These are phyloP conservation scores for Daedaleopsis sinensis DNA, from an alignment of 768 basidiomycete genomes.

Conservation along the genomic window DNA sequence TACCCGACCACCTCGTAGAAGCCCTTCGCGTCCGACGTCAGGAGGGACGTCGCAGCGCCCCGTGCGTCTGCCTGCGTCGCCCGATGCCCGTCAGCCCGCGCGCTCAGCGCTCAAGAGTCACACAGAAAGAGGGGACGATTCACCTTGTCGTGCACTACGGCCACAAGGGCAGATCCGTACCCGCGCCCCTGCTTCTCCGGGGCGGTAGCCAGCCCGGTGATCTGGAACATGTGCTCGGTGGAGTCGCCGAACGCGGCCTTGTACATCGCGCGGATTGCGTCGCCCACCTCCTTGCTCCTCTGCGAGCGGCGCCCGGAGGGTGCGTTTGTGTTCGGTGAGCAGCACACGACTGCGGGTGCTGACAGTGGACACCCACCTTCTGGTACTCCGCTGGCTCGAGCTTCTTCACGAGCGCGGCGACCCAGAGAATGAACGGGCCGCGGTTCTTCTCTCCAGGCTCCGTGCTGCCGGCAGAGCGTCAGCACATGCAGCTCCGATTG, in stretches of 20 bases:
- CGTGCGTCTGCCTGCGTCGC: constrained; percentile 17
- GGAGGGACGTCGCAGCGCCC: constrained; percentile 12
- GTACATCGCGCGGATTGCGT: not conserved
- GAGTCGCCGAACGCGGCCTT: not conserved
- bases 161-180: constrained; percentile 3
- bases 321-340: not conserved
- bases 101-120: not conserved
- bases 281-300: not conserved
- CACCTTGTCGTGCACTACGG: not conserved
- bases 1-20: constrained; percentile 24
- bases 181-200: constrained; percentile 10
- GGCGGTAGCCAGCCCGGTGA: not conserved
- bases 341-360: not conserved
- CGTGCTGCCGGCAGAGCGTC: not conserved
- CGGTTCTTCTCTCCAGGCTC: not conserved
- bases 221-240: not conserved
- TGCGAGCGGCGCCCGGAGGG: not conserved
- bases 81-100: not conserved
- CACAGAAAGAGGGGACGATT: not conserved
- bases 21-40: constrained; percentile 13
- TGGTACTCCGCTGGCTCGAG: not conserved
- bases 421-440: not conserved
- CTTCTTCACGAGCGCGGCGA: not conserved
- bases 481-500: not conserved
- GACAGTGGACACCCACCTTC: not conserved